phyloP scores from a whole-genome alignment of 768 basidiomycete species.

The Zangia roseola region DNA sequence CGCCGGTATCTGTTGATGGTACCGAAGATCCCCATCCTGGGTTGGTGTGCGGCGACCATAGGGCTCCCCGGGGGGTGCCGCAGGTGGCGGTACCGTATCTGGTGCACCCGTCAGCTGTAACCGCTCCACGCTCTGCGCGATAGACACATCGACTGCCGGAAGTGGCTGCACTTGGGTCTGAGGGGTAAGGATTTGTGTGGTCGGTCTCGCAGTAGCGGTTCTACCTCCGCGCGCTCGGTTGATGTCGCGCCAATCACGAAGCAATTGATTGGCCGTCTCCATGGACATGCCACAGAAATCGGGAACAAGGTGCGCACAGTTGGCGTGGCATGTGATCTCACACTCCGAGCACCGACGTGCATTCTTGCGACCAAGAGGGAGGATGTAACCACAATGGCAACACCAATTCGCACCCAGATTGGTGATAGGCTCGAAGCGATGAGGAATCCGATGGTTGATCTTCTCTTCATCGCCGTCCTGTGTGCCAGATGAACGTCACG shows the following conservation, averaged over 20 bases:
- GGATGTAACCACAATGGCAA: slow-evolving; percentile 98
- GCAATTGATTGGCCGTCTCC: slow-evolving; percentile 94
- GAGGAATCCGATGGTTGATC: slow-evolving; percentile 98
- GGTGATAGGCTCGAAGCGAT: slow-evolving; percentile 95
- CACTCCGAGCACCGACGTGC: slow-evolving; percentile 95
- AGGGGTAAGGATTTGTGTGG: slow-evolving; percentile 31
- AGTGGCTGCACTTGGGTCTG: slow-evolving; percentile 32
- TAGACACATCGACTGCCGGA: slow-evolving; percentile 34
- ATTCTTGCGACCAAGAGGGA: slow-evolving; percentile 95
- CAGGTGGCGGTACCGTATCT: slow-evolving; percentile 31
- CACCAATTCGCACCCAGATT: slow-evolving; percentile 99
- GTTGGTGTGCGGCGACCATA: slow-evolving; percentile 26
- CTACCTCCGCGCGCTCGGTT: slow-evolving; percentile 64
- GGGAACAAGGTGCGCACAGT: slow-evolving; percentile 96
- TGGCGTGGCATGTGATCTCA: slow-evolving; percentile 93
- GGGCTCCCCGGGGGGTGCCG: slow-evolving; percentile 17
- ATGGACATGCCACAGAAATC: slow-evolving; percentile 99
- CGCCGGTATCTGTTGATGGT: slow-evolving; percentile 36
- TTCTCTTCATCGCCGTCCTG: slow-evolving; percentile 97
- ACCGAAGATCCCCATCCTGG: slow-evolving; percentile 40
- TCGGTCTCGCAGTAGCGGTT: slow-evolving; percentile 36
- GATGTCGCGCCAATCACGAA: slow-evolving; percentile 89
- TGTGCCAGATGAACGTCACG: slow-evolving; percentile 1
- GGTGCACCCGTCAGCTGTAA: slow-evolving; percentile 42
- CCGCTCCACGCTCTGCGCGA: slow-evolving; percentile 41